Base-by-base conservation (phyloP, 2,329 filamentous ascomycete genomes). In the Stemphylium beticola region DNA sequence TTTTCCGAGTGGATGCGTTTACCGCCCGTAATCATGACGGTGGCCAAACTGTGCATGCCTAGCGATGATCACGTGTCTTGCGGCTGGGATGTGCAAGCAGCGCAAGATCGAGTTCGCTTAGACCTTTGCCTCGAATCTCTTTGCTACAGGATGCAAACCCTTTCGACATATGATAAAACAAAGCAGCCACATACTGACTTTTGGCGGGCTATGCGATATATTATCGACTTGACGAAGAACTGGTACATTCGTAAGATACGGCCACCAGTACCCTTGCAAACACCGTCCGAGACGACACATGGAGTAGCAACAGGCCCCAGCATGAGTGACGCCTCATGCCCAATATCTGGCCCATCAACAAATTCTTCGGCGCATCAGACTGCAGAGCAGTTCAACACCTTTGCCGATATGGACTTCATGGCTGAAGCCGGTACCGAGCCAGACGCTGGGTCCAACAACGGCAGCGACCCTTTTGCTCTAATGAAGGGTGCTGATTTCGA, bases 1-100 rank as follows among this genome's bases (percentile, higher is more conserved):
- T 73, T 73, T 29, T 56, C 66, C 7, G 71, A 73, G 34, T 74
- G 72, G 71, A 69, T 69, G 62, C 66, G 65, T 11, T 51, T 74
- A 7, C 72, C 72, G 5, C 48, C 58, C 14, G 68, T 69, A 7
- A 62, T 73, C 17, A 69, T 71, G 54, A 69, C 62, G 0, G 51
- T 71, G 5, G 55, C 71, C 2, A 58, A 58, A n/a, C 49, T 73
- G 7, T 73, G 69, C 36, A 71, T 73, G 9, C 64, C 71, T 1
- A 66, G 44, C 22, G 64, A 65, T 32, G 44, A 62, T 4, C 62
- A 71, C 33, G 15, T 40, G 8, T 55, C 62, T 2, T 57, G 57
- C 2, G 66, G 70, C 15, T 74, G 72, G 71, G 70, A 74, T 37
- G 55, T 65, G 4, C 68, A 68, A 49, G 58, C 67, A 10, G 72